Percentiles rank a stretch among this genome's conserved stretches.
Evolutionary conservation across 257 asterid species (phyloP).

Genomic region (Euphrasia confusa): DNA sequence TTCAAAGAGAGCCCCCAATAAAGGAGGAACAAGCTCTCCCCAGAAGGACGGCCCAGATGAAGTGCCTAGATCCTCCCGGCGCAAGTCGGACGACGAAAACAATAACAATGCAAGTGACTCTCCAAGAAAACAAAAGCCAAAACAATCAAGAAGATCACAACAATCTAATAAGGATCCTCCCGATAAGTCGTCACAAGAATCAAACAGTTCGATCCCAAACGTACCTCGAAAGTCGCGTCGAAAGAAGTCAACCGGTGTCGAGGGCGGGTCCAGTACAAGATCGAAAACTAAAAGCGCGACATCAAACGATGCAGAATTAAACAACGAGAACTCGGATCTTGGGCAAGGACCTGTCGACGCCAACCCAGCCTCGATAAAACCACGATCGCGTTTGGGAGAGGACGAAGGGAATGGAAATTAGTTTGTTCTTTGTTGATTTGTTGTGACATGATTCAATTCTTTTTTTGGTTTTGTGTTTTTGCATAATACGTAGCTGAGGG

Average conservation of each 20-base stretch:
- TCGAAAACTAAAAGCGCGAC: conserved; percentile 27
- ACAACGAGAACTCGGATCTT: conserved; percentile 14
- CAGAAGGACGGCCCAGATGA: conserved; percentile 36
- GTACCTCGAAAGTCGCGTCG: conserved; percentile 41
- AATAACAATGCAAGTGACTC: conserved; percentile 18
- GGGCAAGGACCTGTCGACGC: conserved; percentile 20
- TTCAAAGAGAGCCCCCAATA: conserved; percentile 36
- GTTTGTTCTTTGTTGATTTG: not conserved
- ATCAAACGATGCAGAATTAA: conserved; percentile 18
- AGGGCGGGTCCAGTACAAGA: conserved; percentile 26
- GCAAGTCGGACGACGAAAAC: conserved; percentile 20
- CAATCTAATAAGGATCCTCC: conserved; percentile 48
- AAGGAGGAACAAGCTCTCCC: conserved; percentile 23
- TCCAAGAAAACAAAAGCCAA: conserved; percentile 41
- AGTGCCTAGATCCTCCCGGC: conserved; percentile 46
- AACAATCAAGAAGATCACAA: conserved; percentile 39
- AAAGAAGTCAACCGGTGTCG: conserved; percentile 41
- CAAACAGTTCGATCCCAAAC: conserved; percentile 38
- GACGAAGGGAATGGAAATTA: conserved; percentile 27
- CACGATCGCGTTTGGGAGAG: conserved; percentile 19
- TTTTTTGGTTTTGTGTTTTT: not conserved
- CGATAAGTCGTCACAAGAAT: conserved; percentile 32
- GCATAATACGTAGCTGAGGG: too few relatives aligned
- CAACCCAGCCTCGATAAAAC: conserved; percentile 11
- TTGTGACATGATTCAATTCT: not conserved